A percentile compares a stretch with the other conserved stretches of the same genome.
These are phyloP conservation scores for Cerrena zonata DNA, from an alignment of 1,284 basidiomycete species.

Conservation along the genomic window DNA sequence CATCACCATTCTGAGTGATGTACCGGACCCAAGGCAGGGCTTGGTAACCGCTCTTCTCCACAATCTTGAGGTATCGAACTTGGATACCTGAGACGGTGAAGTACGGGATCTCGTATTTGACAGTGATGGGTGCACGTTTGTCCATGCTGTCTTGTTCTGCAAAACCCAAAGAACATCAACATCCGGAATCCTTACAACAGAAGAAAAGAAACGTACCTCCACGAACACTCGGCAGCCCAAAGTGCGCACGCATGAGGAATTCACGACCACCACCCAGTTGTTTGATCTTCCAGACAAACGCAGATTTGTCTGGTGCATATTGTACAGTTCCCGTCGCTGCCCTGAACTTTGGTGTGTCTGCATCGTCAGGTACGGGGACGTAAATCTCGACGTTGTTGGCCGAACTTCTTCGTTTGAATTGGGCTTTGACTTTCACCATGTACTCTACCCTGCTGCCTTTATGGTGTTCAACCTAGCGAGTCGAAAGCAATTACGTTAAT, in stretches of 20 bases:
- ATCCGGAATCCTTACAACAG: slow-evolving; percentile 7
- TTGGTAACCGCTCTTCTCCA: slow-evolving; percentile 96
- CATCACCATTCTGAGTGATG: slow-evolving; percentile 94
- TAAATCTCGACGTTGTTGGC: slow-evolving; percentile 99
- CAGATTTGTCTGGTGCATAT: slow-evolving; percentile 92
- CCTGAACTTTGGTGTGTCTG: slow-evolving; percentile 94
- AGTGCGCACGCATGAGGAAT: slow-evolving; percentile 93
- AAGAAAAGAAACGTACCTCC: slow-evolving; percentile 72
- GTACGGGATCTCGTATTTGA: slow-evolving; percentile 97
- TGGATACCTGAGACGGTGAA: slow-evolving; percentile 97
- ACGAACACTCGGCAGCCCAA: slow-evolving; percentile 85
- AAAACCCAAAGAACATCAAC: not conserved
- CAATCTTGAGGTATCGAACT: slow-evolving; percentile 94
- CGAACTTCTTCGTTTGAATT: slow-evolving; percentile 93
- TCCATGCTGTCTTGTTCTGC: slow-evolving; percentile 73
- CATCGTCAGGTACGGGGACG: slow-evolving; percentile 97
- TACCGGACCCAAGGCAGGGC: slow-evolving; percentile 89
- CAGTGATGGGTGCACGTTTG: slow-evolving; percentile 88
- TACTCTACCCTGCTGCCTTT: slow-evolving; percentile 92
- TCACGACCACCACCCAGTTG: slow-evolving; percentile 88
- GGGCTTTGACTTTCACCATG: slow-evolving; percentile 96
- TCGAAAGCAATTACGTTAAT: not conserved
- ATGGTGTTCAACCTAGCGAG: slow-evolving; percentile 67
- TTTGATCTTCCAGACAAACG: slow-evolving; percentile 98
- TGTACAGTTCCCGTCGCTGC: slow-evolving; percentile 88